Base-by-base conservation (phyloP, 2,329 filamentous ascomycete genomes). In the Raffaelea ambrosiae region DNA sequence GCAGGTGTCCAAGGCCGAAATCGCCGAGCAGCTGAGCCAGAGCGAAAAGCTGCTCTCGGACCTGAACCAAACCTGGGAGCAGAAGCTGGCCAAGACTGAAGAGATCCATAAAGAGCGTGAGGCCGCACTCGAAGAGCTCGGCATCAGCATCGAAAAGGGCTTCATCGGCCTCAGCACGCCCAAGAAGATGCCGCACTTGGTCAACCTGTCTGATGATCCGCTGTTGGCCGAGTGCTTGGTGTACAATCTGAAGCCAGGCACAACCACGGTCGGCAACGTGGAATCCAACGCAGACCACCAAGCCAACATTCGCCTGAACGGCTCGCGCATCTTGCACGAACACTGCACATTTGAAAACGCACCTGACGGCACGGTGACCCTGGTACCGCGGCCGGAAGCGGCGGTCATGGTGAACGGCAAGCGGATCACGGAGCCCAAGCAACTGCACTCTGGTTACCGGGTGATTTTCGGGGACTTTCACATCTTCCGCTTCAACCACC, bases 111-210 rank as follows among this genome's bases (percentile, higher is more conserved):
- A 95, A 63, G 93, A 98, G 66, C 83, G 93, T 56, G 93, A 98
- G 66, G 82, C 89, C 43, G 93, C 93, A 10, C 72, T 98, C 41
- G 93, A 98, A 69, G 93, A 98, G 64, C 77, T 98, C 40, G 93
- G 93, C 55, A 97, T 98, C 67, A 97, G 90, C 65, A 98, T 98
- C 55, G 93, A 98, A 63, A 98, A 98, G 65, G 93, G 93, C 7
- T 96, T 96, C 60, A 84, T 98, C 52, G 93, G 93, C 14, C 72
- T 98, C 52, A 91, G 88, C 51, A 97, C 90, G 19, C 93, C 93
- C 1, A 98, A 98, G 71, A 96, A 96, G 68, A 98, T 97, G 88
- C 93, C 93, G 9, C 93, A 98, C 80, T 70, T 98, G 66, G 93
- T 98, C 66, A 98, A 98, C 63, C 69, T 98, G 56, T 96, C 90